A percentile compares a stretch with the other conserved stretches of the same genome.
These are phyloP conservation scores for Psilocybe cyanescens DNA, from an alignment of 768 basidiomycete species.

Conservation along the genomic window DNA sequence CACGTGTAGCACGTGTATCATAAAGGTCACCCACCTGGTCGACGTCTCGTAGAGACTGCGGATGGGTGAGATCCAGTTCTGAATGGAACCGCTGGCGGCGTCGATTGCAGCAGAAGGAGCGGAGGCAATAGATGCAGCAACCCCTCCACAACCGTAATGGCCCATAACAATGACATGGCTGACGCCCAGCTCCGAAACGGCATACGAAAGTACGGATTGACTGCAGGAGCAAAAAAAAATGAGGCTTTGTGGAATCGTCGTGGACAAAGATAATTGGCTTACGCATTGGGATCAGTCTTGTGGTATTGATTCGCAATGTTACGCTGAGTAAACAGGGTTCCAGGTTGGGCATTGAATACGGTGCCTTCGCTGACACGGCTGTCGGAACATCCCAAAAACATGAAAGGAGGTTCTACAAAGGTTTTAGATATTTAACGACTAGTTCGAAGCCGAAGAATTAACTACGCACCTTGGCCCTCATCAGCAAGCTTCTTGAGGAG, in stretches of 20 bases:
- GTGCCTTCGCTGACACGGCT: constrained; percentile 41
- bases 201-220: constrained; percentile 40
- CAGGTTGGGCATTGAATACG: constrained; percentile 41
- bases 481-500: constrained; percentile 33
- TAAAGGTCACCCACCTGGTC: constrained; percentile 27
- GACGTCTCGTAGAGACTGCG: constrained; percentile 38
- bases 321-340: constrained; percentile 40
- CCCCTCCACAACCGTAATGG: constrained; percentile 47
- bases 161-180: constrained; percentile 47
- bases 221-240: background rate
- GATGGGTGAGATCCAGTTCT: constrained; percentile 45
- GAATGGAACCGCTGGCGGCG: constrained; percentile 35
- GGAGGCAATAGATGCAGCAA: constrained; percentile 40
- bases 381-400: constrained; percentile 44
- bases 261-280: constrained; percentile 8
- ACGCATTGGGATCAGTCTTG: constrained; percentile 38
- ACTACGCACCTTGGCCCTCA: constrained; percentile 35
- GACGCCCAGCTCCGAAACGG: constrained; percentile 37
- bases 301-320: constrained; percentile 47
- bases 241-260: background rate
- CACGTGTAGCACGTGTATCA: background rate
- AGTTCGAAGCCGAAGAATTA: background rate
- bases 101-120: constrained; percentile 25
- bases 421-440: background rate
- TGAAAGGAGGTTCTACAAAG: constrained; percentile 33